Percentiles rank a stretch among this genome's conserved stretches.
These are phyloP conservation scores for Grifola frondosa DNA, from an alignment of 1,284 basidiomycete species.

Conservation along the genomic window DNA sequence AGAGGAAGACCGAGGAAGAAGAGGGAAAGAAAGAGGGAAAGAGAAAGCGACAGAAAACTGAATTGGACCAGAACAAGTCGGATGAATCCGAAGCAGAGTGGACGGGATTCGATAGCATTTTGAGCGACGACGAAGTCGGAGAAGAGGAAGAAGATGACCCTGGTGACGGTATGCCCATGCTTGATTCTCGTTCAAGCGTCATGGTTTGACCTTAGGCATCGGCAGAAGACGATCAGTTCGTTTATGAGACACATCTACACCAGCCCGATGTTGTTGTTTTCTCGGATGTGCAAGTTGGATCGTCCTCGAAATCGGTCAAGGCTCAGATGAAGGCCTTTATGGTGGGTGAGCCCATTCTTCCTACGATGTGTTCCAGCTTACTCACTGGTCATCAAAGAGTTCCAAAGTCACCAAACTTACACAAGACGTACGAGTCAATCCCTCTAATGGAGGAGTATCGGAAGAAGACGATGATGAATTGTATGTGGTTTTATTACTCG, in stretches of 20 bases:
- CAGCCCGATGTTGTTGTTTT: constrained; percentile 56
- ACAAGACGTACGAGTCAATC: constrained; percentile 29
- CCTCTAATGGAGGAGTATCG: constrained; percentile 19
- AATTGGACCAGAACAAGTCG: constrained; percentile 8
- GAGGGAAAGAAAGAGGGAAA: constrained; percentile 30
- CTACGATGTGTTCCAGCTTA: constrained; percentile 4
- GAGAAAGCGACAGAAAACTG: constrained; percentile 13
- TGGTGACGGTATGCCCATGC: constrained; percentile 12
- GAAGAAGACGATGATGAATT: constrained; percentile 42
- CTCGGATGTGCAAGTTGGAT: constrained; percentile 36
- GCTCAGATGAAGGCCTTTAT: constrained; percentile 66
- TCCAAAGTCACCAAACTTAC: constrained; percentile 69
- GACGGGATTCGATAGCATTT: constrained; percentile 27
- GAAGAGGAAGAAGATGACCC: constrained; percentile 25
- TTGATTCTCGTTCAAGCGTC: background rate
- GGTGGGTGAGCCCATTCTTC: constrained; percentile 41
- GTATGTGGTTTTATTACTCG: constrained; percentile 36
- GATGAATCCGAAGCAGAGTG: constrained; percentile 38
- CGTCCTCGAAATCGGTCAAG: constrained; percentile 27
- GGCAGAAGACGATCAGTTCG: constrained; percentile 15
- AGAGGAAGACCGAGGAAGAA: constrained; percentile 23
- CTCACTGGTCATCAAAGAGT: constrained; percentile 47
- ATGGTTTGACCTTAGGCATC: background rate
- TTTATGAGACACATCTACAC: constrained; percentile 9
- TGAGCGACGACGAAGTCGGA: constrained; percentile 10